Base-by-base conservation (phyloP, 179 eudicot genomes). In the Dionaea muscipula region DNA sequence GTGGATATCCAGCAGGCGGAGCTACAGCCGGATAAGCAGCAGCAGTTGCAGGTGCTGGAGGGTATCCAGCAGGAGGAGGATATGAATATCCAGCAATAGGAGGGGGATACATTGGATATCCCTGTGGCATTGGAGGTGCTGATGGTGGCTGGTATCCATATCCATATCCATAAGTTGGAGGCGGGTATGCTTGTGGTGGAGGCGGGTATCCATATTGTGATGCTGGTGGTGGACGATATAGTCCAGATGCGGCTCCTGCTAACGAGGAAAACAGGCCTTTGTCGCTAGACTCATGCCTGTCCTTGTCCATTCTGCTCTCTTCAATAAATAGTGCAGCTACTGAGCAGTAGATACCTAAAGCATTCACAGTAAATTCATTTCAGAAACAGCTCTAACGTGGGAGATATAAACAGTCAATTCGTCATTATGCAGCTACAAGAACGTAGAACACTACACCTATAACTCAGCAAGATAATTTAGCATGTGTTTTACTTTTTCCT, bases 151-250 rank as follows among this genome's bases (percentile, higher is more conserved):
- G 16, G 18, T 39, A 39, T 39, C 17, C 16, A 15, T 17, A 19
- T 39, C 17, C 16, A 15, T 17, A 19, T n/a, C 10, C 10, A 16
- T 17, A 21, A 15, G 20, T 9, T 17, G 47, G 11, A 15, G 47
- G 47, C 22, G 21, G 47, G 47, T 43, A 43, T 10, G 21, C 47
- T 12, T 39, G 17, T 3, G 17, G 15, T 15, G 43, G 43, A 7
- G 20, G 47, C 4, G 47, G 47, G 22, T 43, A 43, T n/a, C 47
- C 47, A 43, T n/a, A n/a, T 39, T 11, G 43, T 15, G 47, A 19
- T n/a, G 47, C 10, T 43, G 22, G 47, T 43, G 47, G 47, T 43
- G 47, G 47, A 43, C 47, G 47, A 43, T 43, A 43, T 5, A 43
- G 19, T 43, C 21, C 47, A 6, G 47, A 43, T 9, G 47, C 47